These are phyloP conservation scores for Pisolithus sp. DNA, from an alignment of 768 basidiomycete genomes.

Conservation along the genomic window DNA sequence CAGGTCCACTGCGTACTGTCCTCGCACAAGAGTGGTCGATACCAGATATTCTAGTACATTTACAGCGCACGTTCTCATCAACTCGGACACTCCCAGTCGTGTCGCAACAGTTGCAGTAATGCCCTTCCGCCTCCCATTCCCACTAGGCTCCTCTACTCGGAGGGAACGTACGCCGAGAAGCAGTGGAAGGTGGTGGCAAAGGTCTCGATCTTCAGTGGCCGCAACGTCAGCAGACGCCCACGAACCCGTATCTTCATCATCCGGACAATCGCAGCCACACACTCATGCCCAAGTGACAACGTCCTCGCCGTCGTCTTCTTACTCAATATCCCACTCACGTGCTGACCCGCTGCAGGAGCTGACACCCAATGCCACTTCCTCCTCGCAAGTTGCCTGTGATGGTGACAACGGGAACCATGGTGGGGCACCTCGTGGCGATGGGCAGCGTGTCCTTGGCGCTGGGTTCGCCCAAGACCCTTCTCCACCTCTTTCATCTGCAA, in stretches of 20 bases:
- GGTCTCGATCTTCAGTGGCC: slow-evolving; percentile 78
- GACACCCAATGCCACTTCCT: slow-evolving; percentile 4
- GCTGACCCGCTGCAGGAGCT: background rate
- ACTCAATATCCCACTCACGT: background rate
- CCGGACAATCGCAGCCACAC: background rate
- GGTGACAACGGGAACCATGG: slow-evolving; percentile 18
- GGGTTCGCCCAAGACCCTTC: slow-evolving; percentile 3
- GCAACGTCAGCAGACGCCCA: slow-evolving; percentile 28
- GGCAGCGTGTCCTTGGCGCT: slow-evolving; percentile 14
- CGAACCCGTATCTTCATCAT: slow-evolving; percentile 7
- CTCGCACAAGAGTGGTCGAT: background rate
- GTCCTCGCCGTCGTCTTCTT: background rate
- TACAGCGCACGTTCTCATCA: background rate
- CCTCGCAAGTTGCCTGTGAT: slow-evolving; percentile 8
- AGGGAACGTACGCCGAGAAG: slow-evolving; percentile 35
- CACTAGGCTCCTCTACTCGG: slow-evolving; percentile 26
- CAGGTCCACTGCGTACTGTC: background rate
- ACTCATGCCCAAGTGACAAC: background rate
- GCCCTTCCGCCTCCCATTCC: slow-evolving; percentile 26
- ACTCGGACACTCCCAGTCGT: background rate
- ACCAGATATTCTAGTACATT: background rate
- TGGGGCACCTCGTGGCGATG: slow-evolving; percentile 6
- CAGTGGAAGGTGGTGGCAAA: slow-evolving; percentile 67
- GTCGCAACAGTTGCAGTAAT: slow-evolving; percentile 3
- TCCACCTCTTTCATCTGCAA: slow-evolving; percentile 5